Percentiles rank a stretch among this genome's conserved stretches.
Evolutionary conservation across 345 rosid genomes (phyloP).

Genomic region (Aquilaria sinensis): DNA sequence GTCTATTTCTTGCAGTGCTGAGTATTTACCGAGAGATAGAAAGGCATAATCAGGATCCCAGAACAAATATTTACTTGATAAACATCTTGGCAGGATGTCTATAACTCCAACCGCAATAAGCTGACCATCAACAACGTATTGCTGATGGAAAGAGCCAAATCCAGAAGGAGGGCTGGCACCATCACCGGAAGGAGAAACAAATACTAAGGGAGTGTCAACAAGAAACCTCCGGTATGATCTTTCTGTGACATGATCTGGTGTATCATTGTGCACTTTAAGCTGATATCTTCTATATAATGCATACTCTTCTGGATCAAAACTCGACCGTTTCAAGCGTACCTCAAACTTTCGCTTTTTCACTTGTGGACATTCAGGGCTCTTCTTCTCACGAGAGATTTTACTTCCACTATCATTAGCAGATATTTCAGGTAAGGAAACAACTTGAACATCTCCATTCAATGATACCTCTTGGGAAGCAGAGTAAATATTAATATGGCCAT

Average conservation of each 20-base stretch:
- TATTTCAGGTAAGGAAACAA: conserved; percentile 30
- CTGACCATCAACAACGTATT: conserved; percentile 72
- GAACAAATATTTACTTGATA: conserved; percentile 90
- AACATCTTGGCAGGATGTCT: conserved; percentile 88
- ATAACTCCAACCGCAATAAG: conserved; percentile 92
- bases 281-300: conserved; percentile 76
- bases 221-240: conserved; percentile 60
- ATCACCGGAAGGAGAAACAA: conserved; percentile 59
- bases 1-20: conserved; percentile 80
- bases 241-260: conserved; percentile 49
- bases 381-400: conserved; percentile 30
- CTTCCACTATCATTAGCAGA: conserved; percentile 31
- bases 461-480: conserved; percentile 29
- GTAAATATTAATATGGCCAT: conserved; percentile 78
- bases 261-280: conserved; percentile 76
- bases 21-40: conserved; percentile 81
- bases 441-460: conserved; percentile 22
- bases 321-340: conserved; percentile 70
- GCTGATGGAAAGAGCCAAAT: conserved; percentile 97
- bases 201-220: conserved; percentile 77
- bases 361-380: conserved; percentile 26
- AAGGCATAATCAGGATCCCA: conserved; percentile 98
- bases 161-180: conserved; percentile 70
- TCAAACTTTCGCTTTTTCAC: conserved; percentile 58
- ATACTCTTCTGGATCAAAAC: conserved; percentile 87